Percentiles rank a stretch among this genome's conserved stretches.
Conservation (phyloP, 2,329 filamentous ascomycete species). For the Xylaria hypoxylon region DNA sequence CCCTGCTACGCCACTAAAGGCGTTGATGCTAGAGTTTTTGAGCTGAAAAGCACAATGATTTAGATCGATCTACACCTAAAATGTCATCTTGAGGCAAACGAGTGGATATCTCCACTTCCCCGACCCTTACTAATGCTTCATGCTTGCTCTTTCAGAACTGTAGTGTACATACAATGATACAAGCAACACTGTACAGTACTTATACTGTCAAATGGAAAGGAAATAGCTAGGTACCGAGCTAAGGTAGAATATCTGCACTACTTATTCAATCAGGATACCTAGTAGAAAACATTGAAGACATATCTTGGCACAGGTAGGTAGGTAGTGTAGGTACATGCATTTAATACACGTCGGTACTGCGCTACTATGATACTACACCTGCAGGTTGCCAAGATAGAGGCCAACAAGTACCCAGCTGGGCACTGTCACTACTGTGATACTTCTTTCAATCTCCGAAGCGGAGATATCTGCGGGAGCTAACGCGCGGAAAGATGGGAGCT, state of each 20-base stretch:
- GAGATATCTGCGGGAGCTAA: constrained; percentile 32
- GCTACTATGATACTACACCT: not conserved
- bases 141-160: no score
- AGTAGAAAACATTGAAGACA: not conserved
- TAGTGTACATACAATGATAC: no score
- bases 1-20: not conserved
- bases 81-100: not conserved
- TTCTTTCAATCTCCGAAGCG: constrained; percentile 11
- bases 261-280: no score
- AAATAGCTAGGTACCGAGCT: no score
- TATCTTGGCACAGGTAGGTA: not conserved
- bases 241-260: no score
- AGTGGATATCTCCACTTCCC: constrained; percentile 17
- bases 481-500: constrained; percentile 16
- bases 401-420: no score
- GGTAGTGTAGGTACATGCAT: not conserved
- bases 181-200: no score
- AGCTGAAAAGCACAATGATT: no score
- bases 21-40: no score
- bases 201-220: no score
- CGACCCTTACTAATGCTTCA: no score
- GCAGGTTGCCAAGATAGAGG: not conserved
- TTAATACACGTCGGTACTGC: not conserved
- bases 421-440: not conserved
- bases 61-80: not conserved